Base-by-base conservation (phyloP, 345 rosid species). In the Eucalyptus lansdowneana region DNA sequence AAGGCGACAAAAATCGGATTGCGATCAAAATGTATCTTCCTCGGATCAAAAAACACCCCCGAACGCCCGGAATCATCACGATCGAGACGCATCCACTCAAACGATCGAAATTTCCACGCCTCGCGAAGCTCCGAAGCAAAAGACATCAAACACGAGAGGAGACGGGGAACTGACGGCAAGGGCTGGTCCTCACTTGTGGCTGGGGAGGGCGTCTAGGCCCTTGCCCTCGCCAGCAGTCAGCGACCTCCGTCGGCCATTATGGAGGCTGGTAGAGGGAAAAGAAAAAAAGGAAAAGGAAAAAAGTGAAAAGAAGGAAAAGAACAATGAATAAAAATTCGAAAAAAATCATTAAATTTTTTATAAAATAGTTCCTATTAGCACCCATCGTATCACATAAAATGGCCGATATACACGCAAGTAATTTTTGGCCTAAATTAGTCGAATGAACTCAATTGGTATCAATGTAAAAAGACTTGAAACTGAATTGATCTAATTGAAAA, bases 351-450 rank as follows among this genome's bases (percentile, higher is more conserved):
- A 8, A 44, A 7, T 2, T 2, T 44, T 44, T 44, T 44, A 44
- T 44, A 44, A 44, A 44, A 44, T 44, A 1, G 1, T 3, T 2
- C 1, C 2, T 2, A 42, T 42, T 2, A 42, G 44, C 44, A 2
- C 8, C 2, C 1, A 42, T 47, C 45, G 4, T 47, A 0, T 4
- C 49, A 47, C 13, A 0, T 11, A 47, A 0, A 4, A 47, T 0
- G 12, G 1, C 1, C 4, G 13, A 47, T 4, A 13, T 47, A 1
- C 49, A 1, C 0, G 0, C 0, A 47, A 47, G 0, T 47, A 1
- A 47, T 11, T 47, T 47, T 47, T 42, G 44, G 44, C 44, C 1
- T 47, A 47, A 47, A 10, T 47, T 11, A 4, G 1, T 11, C 1
- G 1, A 1, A 47, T 47, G 4, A 3, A 47, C 2, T 47, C 2